Evolutionary conservation across 2,329 filamentous ascomycete genomes (phyloP).

Genomic region (Purpureocillium takamizusanense): DNA sequence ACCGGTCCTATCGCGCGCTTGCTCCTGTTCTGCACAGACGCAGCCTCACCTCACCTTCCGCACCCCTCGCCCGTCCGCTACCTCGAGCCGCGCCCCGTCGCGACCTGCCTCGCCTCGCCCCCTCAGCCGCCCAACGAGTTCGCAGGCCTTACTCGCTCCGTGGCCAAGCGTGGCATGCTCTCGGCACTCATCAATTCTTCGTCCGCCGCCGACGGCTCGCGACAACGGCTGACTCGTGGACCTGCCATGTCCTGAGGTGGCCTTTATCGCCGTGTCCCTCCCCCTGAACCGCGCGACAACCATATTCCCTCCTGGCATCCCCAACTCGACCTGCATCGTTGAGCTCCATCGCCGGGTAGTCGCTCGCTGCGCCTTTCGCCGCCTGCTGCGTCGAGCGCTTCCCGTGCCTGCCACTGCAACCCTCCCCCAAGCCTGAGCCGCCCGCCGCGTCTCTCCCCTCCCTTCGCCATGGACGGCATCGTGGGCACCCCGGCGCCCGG

Average conservation of each 20-base stretch:
- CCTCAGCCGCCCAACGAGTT: too few species aligned
- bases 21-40: too few species aligned
- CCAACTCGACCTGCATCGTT: constrained; percentile 12
- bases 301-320: background rate
- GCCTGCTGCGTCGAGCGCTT: constrained; percentile 6
- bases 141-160: too few species aligned
- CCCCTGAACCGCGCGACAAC: constrained; percentile 14
- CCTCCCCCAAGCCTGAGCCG: background rate
- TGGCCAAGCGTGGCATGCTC: constrained; percentile 9
- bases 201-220: constrained; percentile 16
- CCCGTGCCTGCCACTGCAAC: background rate
- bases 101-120: too few species aligned
- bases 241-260: constrained; percentile 25
- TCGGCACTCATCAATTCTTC: constrained; percentile 6
- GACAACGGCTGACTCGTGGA: constrained; percentile 18
- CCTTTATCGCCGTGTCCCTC: constrained; percentile 14
- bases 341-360: constrained; percentile 2
- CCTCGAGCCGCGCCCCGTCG: too few species aligned
- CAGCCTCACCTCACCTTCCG: too few species aligned
- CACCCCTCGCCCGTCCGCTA: too few species aligned
- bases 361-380: constrained; percentile 12
- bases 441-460: background rate
- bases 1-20: too few species aligned
- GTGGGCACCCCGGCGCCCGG: constrained; percentile 50
- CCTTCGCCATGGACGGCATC: constrained; percentile 48